phyloP scores from a whole-genome alignment of 2,329 filamentous ascomycete genomes.

The Teratosphaeria gauchensis region DNA sequence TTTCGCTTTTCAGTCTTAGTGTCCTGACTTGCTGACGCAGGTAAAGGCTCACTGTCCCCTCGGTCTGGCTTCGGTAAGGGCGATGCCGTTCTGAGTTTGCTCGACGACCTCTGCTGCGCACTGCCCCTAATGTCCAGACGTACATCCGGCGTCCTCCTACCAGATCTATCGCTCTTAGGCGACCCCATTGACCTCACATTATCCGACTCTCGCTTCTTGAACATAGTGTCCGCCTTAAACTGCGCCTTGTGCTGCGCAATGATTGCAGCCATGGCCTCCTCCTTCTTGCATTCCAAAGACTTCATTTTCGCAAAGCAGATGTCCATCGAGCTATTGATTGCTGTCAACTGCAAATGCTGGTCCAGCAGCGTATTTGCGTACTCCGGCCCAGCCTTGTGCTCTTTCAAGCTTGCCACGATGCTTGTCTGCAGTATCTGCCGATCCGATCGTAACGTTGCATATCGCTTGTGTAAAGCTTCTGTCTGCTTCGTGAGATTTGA shows the following conservation, averaged over 20 bases:
- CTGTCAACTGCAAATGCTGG: slow-evolving; percentile 21
- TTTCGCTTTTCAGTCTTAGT: background rate
- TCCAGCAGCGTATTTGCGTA: slow-evolving; percentile 19
- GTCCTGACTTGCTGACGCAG: background rate
- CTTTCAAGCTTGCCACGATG: slow-evolving; percentile 16
- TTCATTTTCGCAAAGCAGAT: slow-evolving; percentile 26
- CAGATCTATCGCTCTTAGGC: background rate
- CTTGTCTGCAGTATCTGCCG: slow-evolving; percentile 18
- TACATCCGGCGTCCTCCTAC: background rate
- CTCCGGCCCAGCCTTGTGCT: slow-evolving; percentile 15
- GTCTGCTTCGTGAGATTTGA: slow-evolving; percentile 15
- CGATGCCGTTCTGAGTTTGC: background rate
- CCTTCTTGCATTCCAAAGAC: slow-evolving; percentile 21
- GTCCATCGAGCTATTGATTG: slow-evolving; percentile 24
- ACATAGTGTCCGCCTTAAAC: background rate
- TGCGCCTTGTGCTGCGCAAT: slow-evolving; percentile 6
- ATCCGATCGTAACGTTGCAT: slow-evolving; percentile 20
- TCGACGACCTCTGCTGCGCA: background rate
- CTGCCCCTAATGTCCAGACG: background rate
- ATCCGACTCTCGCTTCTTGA: background rate
- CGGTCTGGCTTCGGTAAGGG: background rate
- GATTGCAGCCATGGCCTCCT: slow-evolving; percentile 17
- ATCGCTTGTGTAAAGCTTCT: slow-evolving; percentile 19
- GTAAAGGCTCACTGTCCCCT: background rate
- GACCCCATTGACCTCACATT: background rate